These are phyloP conservation scores for Diddensiella caesifluorescens DNA, from an alignment of 805 yeast species.

Conservation along the genomic window DNA sequence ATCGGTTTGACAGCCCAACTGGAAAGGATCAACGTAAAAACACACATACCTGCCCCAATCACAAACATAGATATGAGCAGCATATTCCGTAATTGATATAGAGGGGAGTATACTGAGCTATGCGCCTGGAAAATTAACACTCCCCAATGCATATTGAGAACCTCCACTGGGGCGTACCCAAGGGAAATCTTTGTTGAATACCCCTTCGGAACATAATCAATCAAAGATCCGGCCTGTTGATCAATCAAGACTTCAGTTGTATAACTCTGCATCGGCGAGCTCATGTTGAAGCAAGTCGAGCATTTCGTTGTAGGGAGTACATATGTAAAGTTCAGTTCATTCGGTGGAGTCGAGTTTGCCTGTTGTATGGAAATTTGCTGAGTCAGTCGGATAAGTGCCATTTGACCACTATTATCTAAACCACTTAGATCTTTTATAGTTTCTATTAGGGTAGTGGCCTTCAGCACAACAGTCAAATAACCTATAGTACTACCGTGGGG, in stretches of 20 bases:
- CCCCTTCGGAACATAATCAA: conserved; percentile 28
- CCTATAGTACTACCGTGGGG: conserved; percentile 38
- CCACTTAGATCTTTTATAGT: conserved; percentile 36
- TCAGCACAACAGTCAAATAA: conserved; percentile 55
- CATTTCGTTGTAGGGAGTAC: conserved; percentile 20
- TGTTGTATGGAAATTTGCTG: conserved; percentile 4
- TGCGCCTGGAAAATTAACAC: conserved; percentile 63
- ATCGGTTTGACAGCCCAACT: conserved; percentile 81
- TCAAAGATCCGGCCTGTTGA: conserved; percentile 39
- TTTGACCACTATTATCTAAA: conserved; percentile 14
- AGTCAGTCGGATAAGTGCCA: conserved; percentile 15
- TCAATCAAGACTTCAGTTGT: conserved; percentile 10
- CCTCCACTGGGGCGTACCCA: conserved; percentile 48
- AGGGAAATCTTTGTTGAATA: conserved; percentile 40
- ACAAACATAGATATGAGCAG: conserved; percentile 66
- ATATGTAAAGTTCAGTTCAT: conserved; percentile 10
- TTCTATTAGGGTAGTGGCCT: conserved; percentile 40
- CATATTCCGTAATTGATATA: conserved; percentile 56
- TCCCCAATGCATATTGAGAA: conserved; percentile 54
- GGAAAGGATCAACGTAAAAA: conserved; percentile 70
- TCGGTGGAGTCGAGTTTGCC: conserved; percentile 3
- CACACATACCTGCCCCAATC: conserved; percentile 61
- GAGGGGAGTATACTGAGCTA: conserved; percentile 55
- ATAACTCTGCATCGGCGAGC: conserved; percentile 13
- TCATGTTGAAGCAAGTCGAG: conserved; percentile 16